Conservation (phyloP, 2,329 filamentous ascomycete species). For the Cordyceps sp. region DNA sequence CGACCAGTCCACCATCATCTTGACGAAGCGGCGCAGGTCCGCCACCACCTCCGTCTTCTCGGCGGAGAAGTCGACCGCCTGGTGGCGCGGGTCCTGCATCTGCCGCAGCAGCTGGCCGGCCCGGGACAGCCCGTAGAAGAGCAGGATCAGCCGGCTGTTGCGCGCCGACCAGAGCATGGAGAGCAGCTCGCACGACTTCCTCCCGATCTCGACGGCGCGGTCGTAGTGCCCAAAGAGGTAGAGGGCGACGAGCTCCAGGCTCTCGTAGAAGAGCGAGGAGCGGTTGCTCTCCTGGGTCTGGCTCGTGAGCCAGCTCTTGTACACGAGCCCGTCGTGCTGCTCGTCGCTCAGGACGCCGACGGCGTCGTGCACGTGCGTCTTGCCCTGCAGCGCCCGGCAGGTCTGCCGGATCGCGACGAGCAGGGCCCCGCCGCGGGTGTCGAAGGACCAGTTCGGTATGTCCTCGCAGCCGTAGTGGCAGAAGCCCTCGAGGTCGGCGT, state of each 20-base stretch:
- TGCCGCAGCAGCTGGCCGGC: slow-evolving; percentile 32
- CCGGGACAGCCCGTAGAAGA: slow-evolving; percentile 44
- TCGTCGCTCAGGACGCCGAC: slow-evolving; percentile 47
- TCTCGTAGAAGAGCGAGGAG: slow-evolving; percentile 52
- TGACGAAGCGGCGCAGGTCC: slow-evolving; percentile 36
- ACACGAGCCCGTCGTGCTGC: slow-evolving; percentile 41
- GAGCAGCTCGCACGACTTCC: slow-evolving; percentile 26
- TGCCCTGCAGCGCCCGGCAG: slow-evolving; percentile 56
- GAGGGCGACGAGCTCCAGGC: slow-evolving; percentile 43
- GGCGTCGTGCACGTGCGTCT: slow-evolving; percentile 38
- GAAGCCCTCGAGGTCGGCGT: slow-evolving; percentile 52
- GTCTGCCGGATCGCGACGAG: slow-evolving; percentile 50
- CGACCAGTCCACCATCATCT: slow-evolving; percentile 47
- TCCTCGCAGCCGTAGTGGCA: slow-evolving; percentile 60
- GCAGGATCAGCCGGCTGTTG: slow-evolving; percentile 36
- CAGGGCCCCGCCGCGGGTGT: slow-evolving; percentile 54
- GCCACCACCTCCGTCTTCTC: slow-evolving; percentile 31
- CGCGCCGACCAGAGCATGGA: slow-evolving; percentile 41
- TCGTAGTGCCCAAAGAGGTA: slow-evolving; percentile 49
- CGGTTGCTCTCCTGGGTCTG: slow-evolving; percentile 42
- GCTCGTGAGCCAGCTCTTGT: slow-evolving; percentile 40
- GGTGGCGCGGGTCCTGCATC: slow-evolving; percentile 28
- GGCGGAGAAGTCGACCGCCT: slow-evolving; percentile 23
- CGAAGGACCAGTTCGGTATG: slow-evolving; percentile 53
- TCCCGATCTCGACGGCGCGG: slow-evolving; percentile 39